These are phyloP conservation scores for Nakazawaea pomicola DNA, from an alignment of 805 yeast genomes.

Conservation along the genomic window DNA sequence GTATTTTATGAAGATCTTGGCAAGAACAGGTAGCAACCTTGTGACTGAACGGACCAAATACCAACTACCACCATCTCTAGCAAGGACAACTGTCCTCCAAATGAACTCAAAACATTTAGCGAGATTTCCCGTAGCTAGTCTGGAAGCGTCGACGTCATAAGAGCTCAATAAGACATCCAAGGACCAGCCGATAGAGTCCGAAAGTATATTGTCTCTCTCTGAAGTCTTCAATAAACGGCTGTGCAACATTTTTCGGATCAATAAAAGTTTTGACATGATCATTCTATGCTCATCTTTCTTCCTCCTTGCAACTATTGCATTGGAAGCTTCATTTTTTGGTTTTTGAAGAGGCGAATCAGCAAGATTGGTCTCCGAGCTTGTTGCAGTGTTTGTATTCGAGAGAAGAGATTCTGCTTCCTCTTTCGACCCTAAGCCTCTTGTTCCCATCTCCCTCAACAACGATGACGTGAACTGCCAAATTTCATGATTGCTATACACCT, in stretches of 20 bases:
- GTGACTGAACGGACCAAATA: slow-evolving; percentile 40
- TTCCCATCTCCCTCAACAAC: slow-evolving; percentile 50
- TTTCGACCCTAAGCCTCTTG: slow-evolving; percentile 48
- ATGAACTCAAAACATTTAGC: slow-evolving; percentile 36
- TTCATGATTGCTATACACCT: slow-evolving; percentile 31
- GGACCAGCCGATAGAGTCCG: slow-evolving; percentile 48
- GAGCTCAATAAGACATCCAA: slow-evolving; percentile 51
- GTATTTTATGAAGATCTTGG: slow-evolving; percentile 45
- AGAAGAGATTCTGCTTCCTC: slow-evolving; percentile 21
- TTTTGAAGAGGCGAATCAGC: too few species aligned
- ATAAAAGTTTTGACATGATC: slow-evolving; percentile 51
- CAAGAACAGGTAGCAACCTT: slow-evolving; percentile 49
- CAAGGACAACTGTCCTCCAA: slow-evolving; percentile 11
- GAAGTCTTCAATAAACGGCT: slow-evolving; percentile 28
- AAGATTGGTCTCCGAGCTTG: too few species aligned
- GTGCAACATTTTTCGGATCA: slow-evolving; percentile 51
- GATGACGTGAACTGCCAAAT: slow-evolving; percentile 36
- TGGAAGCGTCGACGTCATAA: slow-evolving; percentile 50
- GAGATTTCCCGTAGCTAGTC: slow-evolving; percentile 59
- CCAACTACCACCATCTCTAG: slow-evolving; percentile 23
- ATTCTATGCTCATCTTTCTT: slow-evolving; percentile 50
- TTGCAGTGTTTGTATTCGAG: too few species aligned
- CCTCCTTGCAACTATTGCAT: slow-evolving; percentile 26
- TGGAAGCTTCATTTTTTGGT: slow-evolving; percentile 17
- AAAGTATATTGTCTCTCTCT: slow-evolving; percentile 35